Evolutionary conservation across 495 filamentous ascomycete genomes (phyloP), one percentile per base, ranked within the genome.

Genomic region (Bombardia bombarda): DNA sequence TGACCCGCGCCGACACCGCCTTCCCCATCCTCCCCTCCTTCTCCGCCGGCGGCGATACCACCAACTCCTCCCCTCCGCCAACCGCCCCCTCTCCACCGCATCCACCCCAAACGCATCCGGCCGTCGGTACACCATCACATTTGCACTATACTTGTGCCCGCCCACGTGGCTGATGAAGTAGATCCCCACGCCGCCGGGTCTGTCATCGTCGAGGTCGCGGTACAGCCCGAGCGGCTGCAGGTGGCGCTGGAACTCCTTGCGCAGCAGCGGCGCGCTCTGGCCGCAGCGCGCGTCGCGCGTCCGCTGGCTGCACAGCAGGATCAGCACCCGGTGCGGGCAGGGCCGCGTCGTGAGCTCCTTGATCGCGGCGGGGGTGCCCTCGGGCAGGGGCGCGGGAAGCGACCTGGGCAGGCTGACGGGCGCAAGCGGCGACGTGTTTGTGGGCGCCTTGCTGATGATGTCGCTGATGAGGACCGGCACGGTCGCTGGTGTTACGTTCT

Each of bases 141-240:
- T 98, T 1, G 90, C 92, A 6, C 79, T 77, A 59, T 87, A 97
- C 64, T 94, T 93, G 57, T 98, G 92, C 0, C 92, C 92, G 9
- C 92, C 92, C 0, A 96, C 87, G 57, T 98, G 92, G 50, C 80
- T 89, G 52, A 97, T 88, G 57, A 97, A 98, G 54, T 96, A 90
- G 39, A 98, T 84, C 1, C 87, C 90, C 3, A 93, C 90, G 2
- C 93, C 92, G 13, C 90, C 90, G 0, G 87, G 83, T 31, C 92
- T 61, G 60, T 84, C 79, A 56, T 98, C 92, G 39, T 88, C 78
- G 26, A 90, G 65, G 56, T 97, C 92, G 18, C 93, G 82, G 60
- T 85, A 89, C 4, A 98, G 64, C 0, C 88, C 87, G 3, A 90
- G 67, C 1, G 84, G 80, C 3, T 88, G 83, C 34, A 98, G 71